Base-by-base conservation (phyloP, 228 moss, liverwort and hornwort genomes). In the Sphagnum magellanicum region DNA sequence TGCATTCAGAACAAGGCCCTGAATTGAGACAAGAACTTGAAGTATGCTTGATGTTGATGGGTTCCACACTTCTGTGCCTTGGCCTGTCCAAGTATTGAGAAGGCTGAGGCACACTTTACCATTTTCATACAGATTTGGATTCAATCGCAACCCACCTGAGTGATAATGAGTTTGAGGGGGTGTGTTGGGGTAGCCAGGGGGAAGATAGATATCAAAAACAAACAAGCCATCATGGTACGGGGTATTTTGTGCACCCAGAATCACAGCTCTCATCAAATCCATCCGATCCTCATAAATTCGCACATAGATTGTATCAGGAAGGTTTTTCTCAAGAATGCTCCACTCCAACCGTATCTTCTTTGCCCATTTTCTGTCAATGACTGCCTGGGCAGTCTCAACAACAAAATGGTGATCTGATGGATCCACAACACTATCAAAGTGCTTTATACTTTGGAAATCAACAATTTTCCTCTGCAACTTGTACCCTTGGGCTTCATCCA, bases 91-190 rank as follows among this genome's bases (percentile, higher is more conserved):
- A 32, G 98, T 98, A 59, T 98, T 98, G n/a, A 98, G 79, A 64
- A 98, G 92, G 70, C 98, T 98, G 12, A 98, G 86, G 74, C 98
- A 98, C 64, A 98, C 98, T 79, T 90, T 94, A 68, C 98, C 98
- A 67, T 84, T 98, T 77, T 98, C 98, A 73, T 98, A 98, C 49
- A 98, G 87, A 84, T 98, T 98, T 58, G 98, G 98, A 76, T 98
- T 98, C 59, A 98, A 68, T 53, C 98, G 88, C 49, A 98, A 75
- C 46, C 98, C 98, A 74, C 98, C 98, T 16, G 98, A 98, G 75
- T 92, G 94, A 75, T 98, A 98, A 72, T 32, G 32, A 32, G 32
- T 32, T 91, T 93, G 92, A 68, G 98, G 98, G 50, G 98, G 98
- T 53, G 86, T 87, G 67, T 77, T 80, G 6, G 98, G 98, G 72